Evolutionary conservation across 768 basidiomycete genomes (phyloP).

Genomic region (Psilocybe tampanensis): DNA sequence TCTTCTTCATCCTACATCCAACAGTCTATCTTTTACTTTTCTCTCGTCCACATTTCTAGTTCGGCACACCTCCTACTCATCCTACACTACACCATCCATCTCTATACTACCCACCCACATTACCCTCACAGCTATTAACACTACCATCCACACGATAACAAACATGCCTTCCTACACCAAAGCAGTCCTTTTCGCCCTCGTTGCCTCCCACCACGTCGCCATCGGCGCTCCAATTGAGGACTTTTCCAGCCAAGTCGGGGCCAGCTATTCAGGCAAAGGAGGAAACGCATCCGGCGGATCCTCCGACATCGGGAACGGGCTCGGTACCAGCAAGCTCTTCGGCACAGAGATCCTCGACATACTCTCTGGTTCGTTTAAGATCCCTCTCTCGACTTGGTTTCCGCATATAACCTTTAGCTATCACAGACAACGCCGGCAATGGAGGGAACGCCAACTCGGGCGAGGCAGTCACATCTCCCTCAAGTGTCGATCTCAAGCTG

Average conservation of each 20-base stretch:
- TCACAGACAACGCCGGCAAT: slow-evolving; percentile 33
- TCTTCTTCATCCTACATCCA: slow-evolving; percentile 14
- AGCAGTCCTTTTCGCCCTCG: slow-evolving; percentile 12
- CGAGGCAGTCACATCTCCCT: slow-evolving; percentile 10
- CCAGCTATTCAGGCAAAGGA: slow-evolving; percentile 34
- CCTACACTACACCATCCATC: not conserved
- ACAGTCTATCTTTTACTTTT: slow-evolving; percentile 17
- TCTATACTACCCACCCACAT: not conserved
- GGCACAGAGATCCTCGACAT: slow-evolving; percentile 22
- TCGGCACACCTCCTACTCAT: slow-evolving; percentile 2
- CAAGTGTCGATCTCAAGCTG: not conserved
- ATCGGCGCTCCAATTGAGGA: slow-evolving; percentile 25
- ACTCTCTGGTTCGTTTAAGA: slow-evolving; percentile 28
- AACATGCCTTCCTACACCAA: slow-evolving; percentile 6
- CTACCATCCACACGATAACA: not conserved
- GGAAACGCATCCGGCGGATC: slow-evolving; percentile 36
- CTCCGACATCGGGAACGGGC: not conserved
- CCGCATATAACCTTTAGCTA: not conserved
- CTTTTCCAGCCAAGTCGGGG: slow-evolving; percentile 27
- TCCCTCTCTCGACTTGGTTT: not conserved
- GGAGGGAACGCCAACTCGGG: slow-evolving; percentile 38
- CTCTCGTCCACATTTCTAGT: slow-evolving; percentile 14
- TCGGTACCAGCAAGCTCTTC: slow-evolving; percentile 4
- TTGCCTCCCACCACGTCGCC: slow-evolving; percentile 24
- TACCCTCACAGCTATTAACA: slow-evolving; percentile 13